Conservation (phyloP, 2,329 filamentous ascomycete genomes). For the Penicillium decumbens region DNA sequence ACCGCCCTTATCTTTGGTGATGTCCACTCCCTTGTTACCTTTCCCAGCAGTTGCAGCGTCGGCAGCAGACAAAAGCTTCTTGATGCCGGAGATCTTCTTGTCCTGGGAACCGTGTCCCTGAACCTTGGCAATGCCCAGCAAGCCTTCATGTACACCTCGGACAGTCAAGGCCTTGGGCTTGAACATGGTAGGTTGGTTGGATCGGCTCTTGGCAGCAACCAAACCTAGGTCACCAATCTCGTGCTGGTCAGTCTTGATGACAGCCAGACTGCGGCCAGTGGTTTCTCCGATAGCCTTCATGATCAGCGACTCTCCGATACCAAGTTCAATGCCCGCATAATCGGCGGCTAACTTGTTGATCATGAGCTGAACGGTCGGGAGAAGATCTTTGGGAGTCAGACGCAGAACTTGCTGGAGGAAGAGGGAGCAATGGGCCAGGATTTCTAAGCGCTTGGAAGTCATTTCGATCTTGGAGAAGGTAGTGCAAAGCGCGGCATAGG, state of each 20-base stretch:
- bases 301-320: constrained; percentile 96
- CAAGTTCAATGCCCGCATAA: constrained; percentile 91
- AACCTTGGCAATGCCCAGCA: constrained; percentile 83
- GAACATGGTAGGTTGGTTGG: constrained; percentile 96
- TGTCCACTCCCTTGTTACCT: constrained; percentile 63
- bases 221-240: constrained; percentile 93
- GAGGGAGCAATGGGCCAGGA: constrained; percentile 79
- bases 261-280: constrained; percentile 77
- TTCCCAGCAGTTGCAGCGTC: constrained; percentile 70
- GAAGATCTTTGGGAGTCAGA: constrained; percentile 78
- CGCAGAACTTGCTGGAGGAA: constrained; percentile 94
- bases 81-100: constrained; percentile 89
- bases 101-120: constrained; percentile 83
- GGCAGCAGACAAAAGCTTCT: constrained; percentile 88
- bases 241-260: constrained; percentile 94
- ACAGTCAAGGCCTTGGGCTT: constrained; percentile 90
- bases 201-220: constrained; percentile 91
- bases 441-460: constrained; percentile 85
- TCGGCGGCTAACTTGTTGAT: constrained; percentile 96
- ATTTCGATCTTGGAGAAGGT: constrained; percentile 94
- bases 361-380: constrained; percentile 89
- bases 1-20: constrained; percentile 85
- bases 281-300: constrained; percentile 98
- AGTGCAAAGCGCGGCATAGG: constrained; percentile 88
- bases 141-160: constrained; percentile 75